Percentiles rank a stretch among this genome's conserved stretches.
phyloP scores from a whole-genome alignment of 2,329 filamentous ascomycete species.

The Aspergillus costaricaensis region DNA sequence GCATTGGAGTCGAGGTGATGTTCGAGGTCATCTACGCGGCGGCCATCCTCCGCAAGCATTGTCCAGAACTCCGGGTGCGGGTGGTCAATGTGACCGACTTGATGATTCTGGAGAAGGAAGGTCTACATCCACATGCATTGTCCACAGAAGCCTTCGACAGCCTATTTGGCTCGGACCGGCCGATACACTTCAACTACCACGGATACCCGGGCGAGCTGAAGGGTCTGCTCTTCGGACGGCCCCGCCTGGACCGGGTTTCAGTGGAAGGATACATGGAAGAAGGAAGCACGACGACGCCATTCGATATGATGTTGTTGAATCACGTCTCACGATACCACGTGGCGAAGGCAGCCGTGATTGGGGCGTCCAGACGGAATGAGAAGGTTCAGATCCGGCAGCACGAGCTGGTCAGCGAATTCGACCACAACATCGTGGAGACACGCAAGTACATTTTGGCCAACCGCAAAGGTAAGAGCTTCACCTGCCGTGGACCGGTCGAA shows the following conservation, averaged over 20 bases:
- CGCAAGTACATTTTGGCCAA: constrained; percentile 55
- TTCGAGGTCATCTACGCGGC: constrained; percentile 66
- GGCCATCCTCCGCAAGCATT: constrained; percentile 53
- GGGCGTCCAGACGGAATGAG: constrained; percentile 52
- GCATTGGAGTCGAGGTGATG: constrained; percentile 66
- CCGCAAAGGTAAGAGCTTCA: constrained; percentile 53
- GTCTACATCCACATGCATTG: constrained; percentile 61
- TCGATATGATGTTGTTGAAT: constrained; percentile 70
- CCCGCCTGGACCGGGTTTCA: constrained; percentile 53
- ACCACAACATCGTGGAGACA: constrained; percentile 51
- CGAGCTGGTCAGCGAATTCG: constrained; percentile 51
- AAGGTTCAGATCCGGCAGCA: constrained; percentile 50
- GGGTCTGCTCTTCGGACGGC: constrained; percentile 62
- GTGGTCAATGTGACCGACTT: constrained; percentile 68
- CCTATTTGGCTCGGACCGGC: constrained; percentile 59
- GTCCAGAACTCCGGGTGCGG: constrained; percentile 58
- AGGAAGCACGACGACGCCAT: constrained; percentile 67
- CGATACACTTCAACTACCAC: constrained; percentile 68
- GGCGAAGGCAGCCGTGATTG: constrained; percentile 56
- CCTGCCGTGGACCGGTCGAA: not conserved
- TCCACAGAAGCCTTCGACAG: constrained; percentile 54
- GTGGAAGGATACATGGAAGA: constrained; percentile 66
- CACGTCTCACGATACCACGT: constrained; percentile 62
- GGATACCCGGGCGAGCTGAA: constrained; percentile 64
- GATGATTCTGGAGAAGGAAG: constrained; percentile 61